Conservation (phyloP, 176 grass and related monocot species). For the Rhynchospora breviuscula region DNA sequence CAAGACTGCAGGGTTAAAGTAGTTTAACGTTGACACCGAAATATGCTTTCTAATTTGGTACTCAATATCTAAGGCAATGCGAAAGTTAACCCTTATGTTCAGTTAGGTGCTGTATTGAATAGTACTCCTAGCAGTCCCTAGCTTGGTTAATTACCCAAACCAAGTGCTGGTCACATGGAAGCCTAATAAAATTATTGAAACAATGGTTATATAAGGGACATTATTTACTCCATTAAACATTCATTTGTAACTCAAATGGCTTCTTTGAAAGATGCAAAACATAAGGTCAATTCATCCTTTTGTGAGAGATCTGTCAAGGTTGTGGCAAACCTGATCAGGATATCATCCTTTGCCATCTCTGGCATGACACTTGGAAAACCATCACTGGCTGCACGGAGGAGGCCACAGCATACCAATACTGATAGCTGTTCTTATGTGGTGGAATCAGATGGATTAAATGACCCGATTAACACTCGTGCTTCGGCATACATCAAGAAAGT, state of each 20-base stretch:
- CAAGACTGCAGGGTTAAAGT: too few species aligned
- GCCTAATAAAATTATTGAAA: not conserved
- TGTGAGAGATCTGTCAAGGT: slow-evolving; percentile 3
- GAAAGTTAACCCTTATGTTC: not conserved
- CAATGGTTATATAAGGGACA: not conserved
- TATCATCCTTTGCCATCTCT: not conserved
- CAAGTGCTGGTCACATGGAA: not conserved
- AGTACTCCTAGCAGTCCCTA: not conserved
- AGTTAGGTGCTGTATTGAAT: not conserved
- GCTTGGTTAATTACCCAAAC: not conserved
- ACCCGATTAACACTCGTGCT: not conserved
- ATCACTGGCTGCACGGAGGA: not conserved
- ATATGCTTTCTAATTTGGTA: not conserved
- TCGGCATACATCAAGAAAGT: not conserved
- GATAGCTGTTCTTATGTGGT: not conserved
- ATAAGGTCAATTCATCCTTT: not conserved
- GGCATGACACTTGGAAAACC: not conserved
- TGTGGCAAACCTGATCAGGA: not conserved
- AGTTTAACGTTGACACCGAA: not conserved
- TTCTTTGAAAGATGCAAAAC: not conserved
- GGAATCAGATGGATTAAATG: not conserved
- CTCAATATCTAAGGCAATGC: not conserved
- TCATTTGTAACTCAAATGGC: not conserved
- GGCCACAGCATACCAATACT: not conserved
- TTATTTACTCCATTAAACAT: not conserved